Evolutionary conservation across 495 filamentous ascomycete species (phyloP).

Genomic region (Astrocystis sublimbata): DNA sequence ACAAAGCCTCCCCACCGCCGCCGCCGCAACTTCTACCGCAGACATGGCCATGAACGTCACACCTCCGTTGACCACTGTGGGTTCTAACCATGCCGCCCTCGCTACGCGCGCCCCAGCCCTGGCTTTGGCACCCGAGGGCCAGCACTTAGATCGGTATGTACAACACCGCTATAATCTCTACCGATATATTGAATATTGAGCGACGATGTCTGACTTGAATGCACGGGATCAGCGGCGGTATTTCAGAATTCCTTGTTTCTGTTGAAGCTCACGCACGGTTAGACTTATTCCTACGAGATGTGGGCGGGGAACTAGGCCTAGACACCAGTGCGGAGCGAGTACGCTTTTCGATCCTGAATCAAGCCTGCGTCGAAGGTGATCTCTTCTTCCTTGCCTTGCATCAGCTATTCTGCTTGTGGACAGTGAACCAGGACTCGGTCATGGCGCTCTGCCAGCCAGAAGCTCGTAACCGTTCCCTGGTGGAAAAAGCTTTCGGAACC

Average conservation of each 20-base stretch:
- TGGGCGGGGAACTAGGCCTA: conserved; percentile 17
- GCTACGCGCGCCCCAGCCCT: conserved; percentile 1
- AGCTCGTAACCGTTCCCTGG: conserved; percentile 9
- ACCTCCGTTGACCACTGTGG: conserved; percentile 15
- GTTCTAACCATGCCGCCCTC: not conserved
- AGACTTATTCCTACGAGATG: not conserved
- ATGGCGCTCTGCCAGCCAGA: conserved; percentile 16
- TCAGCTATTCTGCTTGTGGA: conserved; percentile 64
- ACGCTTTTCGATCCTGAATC: conserved; percentile 55
- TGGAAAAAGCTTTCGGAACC: conserved; percentile 41
- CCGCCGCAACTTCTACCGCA: conserved; percentile 11
- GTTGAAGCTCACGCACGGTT: conserved; percentile 3
- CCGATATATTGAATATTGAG: too few species aligned
- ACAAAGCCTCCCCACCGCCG: conserved; percentile 1
- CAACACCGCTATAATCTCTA: not conserved
- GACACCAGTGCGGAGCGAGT: conserved; percentile 45
- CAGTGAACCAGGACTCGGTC: conserved; percentile 18
- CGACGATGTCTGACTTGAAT: not conserved
- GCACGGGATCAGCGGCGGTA: conserved; percentile 5
- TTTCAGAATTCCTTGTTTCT: conserved; percentile 17
- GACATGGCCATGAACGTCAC: conserved; percentile 26
- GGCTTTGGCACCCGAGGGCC: conserved; percentile 25
- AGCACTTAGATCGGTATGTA: conserved; percentile 28
- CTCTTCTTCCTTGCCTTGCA: conserved; percentile 66
- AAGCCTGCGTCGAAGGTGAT: conserved; percentile 60